Evolutionary conservation across 2,329 filamentous ascomycete genomes (phyloP).

Genomic region (Akanthomyces uredinophilus): DNA sequence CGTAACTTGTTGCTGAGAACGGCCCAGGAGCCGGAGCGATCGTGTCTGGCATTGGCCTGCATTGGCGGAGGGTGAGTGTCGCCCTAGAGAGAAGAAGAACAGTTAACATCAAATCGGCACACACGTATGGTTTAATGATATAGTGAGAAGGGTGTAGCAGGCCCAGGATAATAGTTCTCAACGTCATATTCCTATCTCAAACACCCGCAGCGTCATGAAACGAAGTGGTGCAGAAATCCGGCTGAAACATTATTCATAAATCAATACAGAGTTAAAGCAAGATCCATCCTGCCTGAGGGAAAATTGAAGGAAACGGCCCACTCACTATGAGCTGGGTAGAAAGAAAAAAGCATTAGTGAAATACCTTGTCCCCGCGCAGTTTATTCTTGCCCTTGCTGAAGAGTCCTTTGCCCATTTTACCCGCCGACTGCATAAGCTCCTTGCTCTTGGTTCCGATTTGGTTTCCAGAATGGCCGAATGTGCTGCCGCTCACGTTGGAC

Average conservation of each 20-base stretch:
- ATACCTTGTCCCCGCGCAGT: conserved; percentile 83
- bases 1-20: conserved; percentile 32
- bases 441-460: conserved; percentile 81
- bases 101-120: conserved; percentile 32
- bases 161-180: conserved; percentile 22
- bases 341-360: conserved; percentile 53
- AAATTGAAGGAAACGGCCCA: conserved; percentile 18
- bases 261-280: conserved; percentile 14
- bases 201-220: conserved; percentile 30
- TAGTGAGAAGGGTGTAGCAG: conserved; percentile 20
- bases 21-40: conserved; percentile 42
- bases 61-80: conserved; percentile 31
- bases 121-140: conserved; percentile 20
- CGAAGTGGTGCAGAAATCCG: conserved; percentile 27
- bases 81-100: conserved; percentile 30
- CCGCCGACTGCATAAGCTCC: conserved; percentile 79
- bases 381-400: conserved; percentile 88
- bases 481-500: conserved; percentile 37
- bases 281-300: conserved; percentile 13
- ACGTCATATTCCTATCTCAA: conserved; percentile 40
- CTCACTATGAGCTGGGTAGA: conserved; percentile 18
- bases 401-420: conserved; percentile 83
- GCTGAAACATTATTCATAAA: conserved; percentile 19
- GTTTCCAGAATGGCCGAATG: conserved; percentile 50
- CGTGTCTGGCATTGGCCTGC: conserved; percentile 32